Evolutionary conservation across 176 grass and related monocot genomes (phyloP), one percentile per base, ranked within the genome.

Genomic region (Avena eriantha): DNA sequence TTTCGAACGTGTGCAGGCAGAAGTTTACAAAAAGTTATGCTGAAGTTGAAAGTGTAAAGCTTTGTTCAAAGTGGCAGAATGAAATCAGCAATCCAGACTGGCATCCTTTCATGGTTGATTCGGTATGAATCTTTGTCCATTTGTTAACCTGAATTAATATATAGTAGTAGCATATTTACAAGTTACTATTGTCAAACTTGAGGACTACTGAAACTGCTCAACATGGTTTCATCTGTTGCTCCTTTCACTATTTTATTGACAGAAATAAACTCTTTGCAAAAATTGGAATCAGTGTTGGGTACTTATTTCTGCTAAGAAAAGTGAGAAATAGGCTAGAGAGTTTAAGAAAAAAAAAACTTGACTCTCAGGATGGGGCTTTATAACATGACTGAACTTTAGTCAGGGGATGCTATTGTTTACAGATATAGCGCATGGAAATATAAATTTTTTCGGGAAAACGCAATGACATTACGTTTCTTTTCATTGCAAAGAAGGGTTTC

Each of bases 61-160:
- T 93, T 67, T 86, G 82, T 72, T 86, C 85, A 5, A 85, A 89
- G 56, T 98, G 96, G 96, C 88, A 95, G 76, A 84, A 89, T 72
- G 91, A 98, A 86, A 80, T 98, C 21, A 81, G 71, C 43, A 89
- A 92, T 43, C 84, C 86, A 51, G 72, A 75, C 33, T 98, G 93
- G 96, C 68, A 82, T 46, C 93, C 96, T 78, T 98, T 94, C 48
- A 89, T 73, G 80, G 53, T 54, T 35, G 69, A 14, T 14, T 24
- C 51, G 90, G 88, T 88, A 86, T 50, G 72, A 91, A 88, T 61
- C 11, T 54, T 50, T 77, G 7, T 69, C 53, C 71, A 0, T 81
- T 56, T 75, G 33, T 69, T 76, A 21, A 51, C 23, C 22, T 51
- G 13, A 26, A 73, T 24, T 67, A 67, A 47, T 36, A 47, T 77